Base-by-base conservation (phyloP, 1,284 basidiomycete species). In the Microbotryum lychnidis-dioicae region DNA sequence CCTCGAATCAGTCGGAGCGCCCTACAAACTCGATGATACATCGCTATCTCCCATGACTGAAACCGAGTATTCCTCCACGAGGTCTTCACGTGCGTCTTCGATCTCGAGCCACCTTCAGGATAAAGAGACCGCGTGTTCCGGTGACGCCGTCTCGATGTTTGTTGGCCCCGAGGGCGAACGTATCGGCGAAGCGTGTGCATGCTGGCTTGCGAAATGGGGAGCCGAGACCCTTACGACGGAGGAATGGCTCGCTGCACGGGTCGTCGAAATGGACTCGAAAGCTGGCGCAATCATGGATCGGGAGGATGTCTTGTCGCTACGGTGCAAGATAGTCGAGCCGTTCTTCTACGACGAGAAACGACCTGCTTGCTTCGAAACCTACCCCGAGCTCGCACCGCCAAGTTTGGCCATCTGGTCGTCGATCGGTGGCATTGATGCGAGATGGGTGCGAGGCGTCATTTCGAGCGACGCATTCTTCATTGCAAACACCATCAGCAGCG, bases 181-280 rank as follows among this genome's bases (percentile, higher is more conserved):
- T 77, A 88, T 96, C 64, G 91, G 91, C 29, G 90, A 94, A 75
- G 87, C 89, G 0, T 87, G 86, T 68, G 83, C 84, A 6, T 91
- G 87, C 74, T 97, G 91, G 91, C 80, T 94, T 14, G 81, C 85
- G 0, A 80, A 89, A 45, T 96, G 91, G 91, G 89, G 86, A 0
- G 75, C 77, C 21, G 91, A 94, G 73, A 80, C 93, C 60, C 80
- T 94, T 50, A 73, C 75, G 14, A 80, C 82, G 56, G 91, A 94
- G 74, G 79, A 83, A 64, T 75, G 76, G 44, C 71, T 73, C 67
- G 65, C 16, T 59, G 69, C 56, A 42, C 37, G 37, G 37, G 37
- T 42, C 5, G 12, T 42, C 37, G 37, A 42, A 42, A 42, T 54
- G n/a, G 25, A 57, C 47, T 31, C 54, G 5, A 52, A 50, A n/a